phyloP scores from a whole-genome alignment of 179 eudicot species.

The Heliamphora pulchella region DNA sequence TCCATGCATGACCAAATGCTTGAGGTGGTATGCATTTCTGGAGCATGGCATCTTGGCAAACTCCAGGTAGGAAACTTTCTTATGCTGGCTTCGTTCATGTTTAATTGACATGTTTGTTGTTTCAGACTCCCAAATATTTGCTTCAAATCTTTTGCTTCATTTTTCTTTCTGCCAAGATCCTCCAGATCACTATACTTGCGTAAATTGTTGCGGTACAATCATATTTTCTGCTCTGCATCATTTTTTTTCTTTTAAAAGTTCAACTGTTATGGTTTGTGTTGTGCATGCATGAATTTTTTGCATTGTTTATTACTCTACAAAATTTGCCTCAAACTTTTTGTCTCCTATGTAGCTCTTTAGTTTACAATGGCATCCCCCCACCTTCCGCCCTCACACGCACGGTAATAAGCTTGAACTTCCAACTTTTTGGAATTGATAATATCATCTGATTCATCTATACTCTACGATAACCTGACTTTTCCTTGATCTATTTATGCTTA shows the following conservation, averaged over 20 bases:
- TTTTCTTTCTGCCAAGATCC: conserved; percentile 4
- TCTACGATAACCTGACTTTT: not conserved
- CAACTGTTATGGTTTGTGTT: not conserved
- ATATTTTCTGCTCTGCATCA: not conserved
- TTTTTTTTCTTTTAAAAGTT: not conserved
- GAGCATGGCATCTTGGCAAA: conserved; percentile 92
- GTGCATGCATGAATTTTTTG: not conserved
- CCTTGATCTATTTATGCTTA: not conserved
- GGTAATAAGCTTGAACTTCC: not conserved
- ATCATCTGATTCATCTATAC: too few species aligned
- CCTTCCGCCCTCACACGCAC: too few species aligned
- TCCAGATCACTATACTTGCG: not conserved
- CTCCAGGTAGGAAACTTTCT: conserved; percentile 46
- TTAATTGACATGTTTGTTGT: not conserved
- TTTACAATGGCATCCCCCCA: not conserved
- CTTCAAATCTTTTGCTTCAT: not conserved
- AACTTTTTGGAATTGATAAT: not conserved
- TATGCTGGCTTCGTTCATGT: not conserved
- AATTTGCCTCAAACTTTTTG: too few species aligned
- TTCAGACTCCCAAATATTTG: not conserved
- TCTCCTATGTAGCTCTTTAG: not conserved
- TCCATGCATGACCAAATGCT: conserved; percentile 77
- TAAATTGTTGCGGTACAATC: conserved; percentile 4
- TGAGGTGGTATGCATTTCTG: conserved; percentile 79
- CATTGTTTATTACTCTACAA: not conserved